Conservation (phyloP, 306 rosid species). For the Geum urbanum region DNA sequence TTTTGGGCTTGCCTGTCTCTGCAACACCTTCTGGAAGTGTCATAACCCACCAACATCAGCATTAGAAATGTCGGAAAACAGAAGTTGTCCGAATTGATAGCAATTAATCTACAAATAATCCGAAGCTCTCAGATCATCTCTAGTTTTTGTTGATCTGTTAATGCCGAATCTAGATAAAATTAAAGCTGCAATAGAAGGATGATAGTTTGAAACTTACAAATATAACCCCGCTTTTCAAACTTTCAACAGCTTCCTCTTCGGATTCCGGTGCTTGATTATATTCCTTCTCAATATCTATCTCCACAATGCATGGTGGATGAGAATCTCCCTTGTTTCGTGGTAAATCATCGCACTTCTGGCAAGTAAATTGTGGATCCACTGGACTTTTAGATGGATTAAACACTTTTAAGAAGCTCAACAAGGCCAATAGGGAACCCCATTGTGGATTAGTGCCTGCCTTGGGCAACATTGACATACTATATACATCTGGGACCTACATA, state of each 20-base stretch:
- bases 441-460: conserved; percentile 40
- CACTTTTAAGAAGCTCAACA: conserved; percentile 59
- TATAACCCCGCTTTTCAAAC: conserved; percentile 48
- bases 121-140: not conserved
- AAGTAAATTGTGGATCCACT: conserved; percentile 45
- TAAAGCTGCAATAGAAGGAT: conserved; percentile 21
- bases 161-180: conserved; percentile 9
- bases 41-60: conserved; percentile 25
- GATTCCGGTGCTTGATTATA: conserved; percentile 45
- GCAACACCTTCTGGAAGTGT: conserved; percentile 59
- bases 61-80: conserved; percentile 16
- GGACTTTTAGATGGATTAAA: conserved; percentile 47
- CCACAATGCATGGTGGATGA: conserved; percentile 58
- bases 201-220: conserved; percentile 51
- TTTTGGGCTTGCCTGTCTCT: conserved; percentile 68
- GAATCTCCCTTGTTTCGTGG: conserved; percentile 42
- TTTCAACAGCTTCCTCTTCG: conserved; percentile 54
- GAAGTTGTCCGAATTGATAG: not conserved
- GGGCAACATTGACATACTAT: conserved; percentile 51
- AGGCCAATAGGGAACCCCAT: conserved; percentile 51
- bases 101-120: not conserved
- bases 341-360: conserved; percentile 56
- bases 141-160: not conserved
- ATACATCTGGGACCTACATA: conserved; percentile 64
- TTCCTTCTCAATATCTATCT: conserved; percentile 53